Evolutionary conservation across 371 early-diverging fungal genomes (phyloP).

Genomic region (Scutellospora calospora): DNA sequence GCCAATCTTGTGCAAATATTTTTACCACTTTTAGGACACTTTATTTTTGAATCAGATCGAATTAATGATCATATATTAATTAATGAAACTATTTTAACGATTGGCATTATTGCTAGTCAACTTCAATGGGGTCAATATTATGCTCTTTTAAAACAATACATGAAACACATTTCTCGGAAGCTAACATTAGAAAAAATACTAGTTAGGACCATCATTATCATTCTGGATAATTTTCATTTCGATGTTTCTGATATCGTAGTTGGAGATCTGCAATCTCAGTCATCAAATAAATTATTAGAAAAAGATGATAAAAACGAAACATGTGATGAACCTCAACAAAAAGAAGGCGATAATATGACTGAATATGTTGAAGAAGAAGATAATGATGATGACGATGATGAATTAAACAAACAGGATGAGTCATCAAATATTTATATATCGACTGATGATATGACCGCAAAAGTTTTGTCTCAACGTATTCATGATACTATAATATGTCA

Average conservation of each 20-base stretch:
- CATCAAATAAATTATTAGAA: not conserved
- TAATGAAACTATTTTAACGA: slow-evolving; percentile 78
- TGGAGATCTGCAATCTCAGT: slow-evolving; percentile 42
- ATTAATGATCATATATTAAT: slow-evolving; percentile 76
- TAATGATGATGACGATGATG: slow-evolving; percentile 55
- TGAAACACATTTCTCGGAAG: slow-evolving; percentile 69
- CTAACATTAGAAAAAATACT: slow-evolving; percentile 78
- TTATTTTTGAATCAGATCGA: slow-evolving; percentile 81
- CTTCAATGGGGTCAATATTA: slow-evolving; percentile 90
- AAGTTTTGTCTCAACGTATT: slow-evolving; percentile 61
- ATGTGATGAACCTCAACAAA: too few relatives aligned
- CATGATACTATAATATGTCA: slow-evolving; percentile 73
- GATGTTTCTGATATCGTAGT: slow-evolving; percentile 69
- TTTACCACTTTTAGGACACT: slow-evolving; percentile 84
- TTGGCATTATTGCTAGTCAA: slow-evolving; percentile 72
- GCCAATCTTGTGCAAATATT: slow-evolving; percentile 78
- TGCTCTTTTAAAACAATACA: slow-evolving; percentile 72
- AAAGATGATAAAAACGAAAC: too few relatives aligned
- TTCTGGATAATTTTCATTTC: slow-evolving; percentile 93
- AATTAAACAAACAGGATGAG: slow-evolving; percentile 49
- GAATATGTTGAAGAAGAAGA: slow-evolving; percentile 51
- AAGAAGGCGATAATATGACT: slow-evolving; percentile 48
- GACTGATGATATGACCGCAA: slow-evolving; percentile 48
- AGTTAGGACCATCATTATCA: slow-evolving; percentile 78
- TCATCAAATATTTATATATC: too few relatives aligned